Base-by-base conservation (phyloP, 495 filamentous ascomycete species). In the Penicillium bialowiezense region DNA sequence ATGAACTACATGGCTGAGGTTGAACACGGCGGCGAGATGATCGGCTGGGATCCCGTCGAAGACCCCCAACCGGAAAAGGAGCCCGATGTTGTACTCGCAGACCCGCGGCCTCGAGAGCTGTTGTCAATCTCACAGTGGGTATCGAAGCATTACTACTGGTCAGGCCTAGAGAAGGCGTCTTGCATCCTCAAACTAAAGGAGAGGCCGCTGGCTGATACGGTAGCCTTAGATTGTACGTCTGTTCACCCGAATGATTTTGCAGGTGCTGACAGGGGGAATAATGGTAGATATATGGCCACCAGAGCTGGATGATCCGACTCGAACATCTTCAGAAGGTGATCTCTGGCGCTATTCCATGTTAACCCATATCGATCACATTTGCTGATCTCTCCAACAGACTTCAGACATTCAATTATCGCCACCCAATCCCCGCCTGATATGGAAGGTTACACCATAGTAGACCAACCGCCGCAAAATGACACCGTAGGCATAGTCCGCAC, bases 1-100 rank as follows among this genome's bases (percentile, higher is more conserved):
- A 13, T 51, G 33, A 7, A 7, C 38, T 56, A 56, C 17, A 56
- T 56, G 48, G 53, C 53, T 9, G 42, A 51, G 17, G 53, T 56
- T 40, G 9, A 5, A 0, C 48, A 18, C 14, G n/a, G 10, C 7
- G 0, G 14, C 19, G 14, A 39, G 20, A 6, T 1, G 3, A 13
- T 5, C 6, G 48, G 26, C 48, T 56, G 54, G 54, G 48, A 56
- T 51, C 48, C 39, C 6, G 47, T 51, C 13, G 53, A 56, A 56
- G 48, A 51, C 41, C 18, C 3, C 35, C 46, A 8, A 2, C 42
- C 42, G 6, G 31, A 45, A 13, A 18, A 45, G 42, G 31, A 18
- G 42, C 40, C 40, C 2, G 52, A 55, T 20, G 13, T 46, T 45
- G 41, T 55, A 45, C 52, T 50, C 7, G n/a, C 1, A 0, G 14